phyloP scores from a whole-genome alignment of 257 asterid species.

The Forsythia suspensa region DNA sequence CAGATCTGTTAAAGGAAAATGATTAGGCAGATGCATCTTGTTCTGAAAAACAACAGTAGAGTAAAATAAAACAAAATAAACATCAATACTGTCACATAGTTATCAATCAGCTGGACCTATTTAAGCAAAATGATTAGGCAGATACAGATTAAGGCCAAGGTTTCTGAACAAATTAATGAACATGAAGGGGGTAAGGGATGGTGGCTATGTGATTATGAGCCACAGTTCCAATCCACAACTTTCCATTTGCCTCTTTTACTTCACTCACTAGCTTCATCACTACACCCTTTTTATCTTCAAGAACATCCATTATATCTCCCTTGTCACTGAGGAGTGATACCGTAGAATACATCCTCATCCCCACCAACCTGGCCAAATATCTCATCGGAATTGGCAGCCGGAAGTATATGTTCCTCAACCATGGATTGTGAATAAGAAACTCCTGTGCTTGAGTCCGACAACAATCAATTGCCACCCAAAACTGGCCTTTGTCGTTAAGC shows the following conservation, averaged over 20 bases:
- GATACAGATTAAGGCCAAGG: background rate
- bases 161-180: background rate
- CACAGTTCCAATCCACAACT: slow-evolving; percentile 93
- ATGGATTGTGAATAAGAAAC: slow-evolving; percentile 54
- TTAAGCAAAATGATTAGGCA: background rate
- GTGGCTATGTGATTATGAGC: slow-evolving; percentile 93
- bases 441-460: slow-evolving; percentile 76
- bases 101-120: background rate
- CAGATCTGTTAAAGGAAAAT: background rate
- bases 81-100: background rate
- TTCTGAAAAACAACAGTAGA: background rate
- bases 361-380: slow-evolving; percentile 58
- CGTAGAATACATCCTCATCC: slow-evolving; percentile 77
- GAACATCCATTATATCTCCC: slow-evolving; percentile 79
- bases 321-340: slow-evolving; percentile 52
- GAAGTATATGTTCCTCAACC: slow-evolving; percentile 74
- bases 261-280: slow-evolving; percentile 93
- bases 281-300: slow-evolving; percentile 75
- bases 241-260: slow-evolving; percentile 74
- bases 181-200: slow-evolving; percentile 50
- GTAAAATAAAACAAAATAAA: background rate
- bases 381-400: slow-evolving; percentile 74
- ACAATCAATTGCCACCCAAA: slow-evolving; percentile 92
- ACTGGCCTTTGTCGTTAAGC: slow-evolving; percentile 63
- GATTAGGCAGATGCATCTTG: background rate